Evolutionary conservation across 2,329 filamentous ascomycete genomes (phyloP).

Genomic region (Cladosporium austrohemisphaericum): DNA sequence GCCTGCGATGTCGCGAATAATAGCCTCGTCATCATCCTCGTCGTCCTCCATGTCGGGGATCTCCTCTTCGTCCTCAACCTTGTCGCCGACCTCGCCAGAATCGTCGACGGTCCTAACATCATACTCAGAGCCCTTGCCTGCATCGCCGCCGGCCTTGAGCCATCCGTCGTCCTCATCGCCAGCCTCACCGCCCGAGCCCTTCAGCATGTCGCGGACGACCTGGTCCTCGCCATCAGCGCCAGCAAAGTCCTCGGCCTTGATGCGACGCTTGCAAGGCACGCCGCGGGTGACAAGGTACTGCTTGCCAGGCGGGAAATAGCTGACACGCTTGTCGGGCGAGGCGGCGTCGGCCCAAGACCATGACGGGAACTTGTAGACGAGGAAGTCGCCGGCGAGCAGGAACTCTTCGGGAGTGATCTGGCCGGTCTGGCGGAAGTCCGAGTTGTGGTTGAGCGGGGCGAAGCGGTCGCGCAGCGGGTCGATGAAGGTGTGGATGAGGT

Average conservation of each 20-base stretch:
- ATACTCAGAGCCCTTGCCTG: constrained; percentile 51
- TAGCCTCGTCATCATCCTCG: constrained; percentile 88
- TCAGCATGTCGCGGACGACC: constrained; percentile 74
- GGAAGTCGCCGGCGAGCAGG: constrained; percentile 89
- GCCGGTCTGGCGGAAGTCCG: constrained; percentile 88
- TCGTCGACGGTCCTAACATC: constrained; percentile 89
- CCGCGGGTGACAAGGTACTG: constrained; percentile 94
- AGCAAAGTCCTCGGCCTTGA: constrained; percentile 84
- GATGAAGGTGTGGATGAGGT: constrained; percentile 79
- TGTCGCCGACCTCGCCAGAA: constrained; percentile 77
- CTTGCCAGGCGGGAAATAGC: constrained; percentile 80
- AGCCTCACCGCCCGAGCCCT: constrained; percentile 43
- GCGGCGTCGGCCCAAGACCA: constrained; percentile 96
- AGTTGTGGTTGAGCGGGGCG: constrained; percentile 82
- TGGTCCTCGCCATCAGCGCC: constrained; percentile 83
- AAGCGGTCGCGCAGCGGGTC: constrained; percentile 89
- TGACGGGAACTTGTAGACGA: constrained; percentile 98
- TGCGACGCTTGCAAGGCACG: constrained; percentile 84
- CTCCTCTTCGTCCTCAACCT: constrained; percentile 70
- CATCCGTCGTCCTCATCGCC: constrained; percentile 75
- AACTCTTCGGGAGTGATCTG: constrained; percentile 98
- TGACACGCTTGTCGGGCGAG: constrained; percentile 70
- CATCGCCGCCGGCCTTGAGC: constrained; percentile 75
- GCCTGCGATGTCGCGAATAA: constrained; percentile 70
- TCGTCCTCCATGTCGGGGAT: constrained; percentile 99